phyloP scores from a whole-genome alignment of 2,329 filamentous ascomycete species.

The Alternaria burnsii region DNA sequence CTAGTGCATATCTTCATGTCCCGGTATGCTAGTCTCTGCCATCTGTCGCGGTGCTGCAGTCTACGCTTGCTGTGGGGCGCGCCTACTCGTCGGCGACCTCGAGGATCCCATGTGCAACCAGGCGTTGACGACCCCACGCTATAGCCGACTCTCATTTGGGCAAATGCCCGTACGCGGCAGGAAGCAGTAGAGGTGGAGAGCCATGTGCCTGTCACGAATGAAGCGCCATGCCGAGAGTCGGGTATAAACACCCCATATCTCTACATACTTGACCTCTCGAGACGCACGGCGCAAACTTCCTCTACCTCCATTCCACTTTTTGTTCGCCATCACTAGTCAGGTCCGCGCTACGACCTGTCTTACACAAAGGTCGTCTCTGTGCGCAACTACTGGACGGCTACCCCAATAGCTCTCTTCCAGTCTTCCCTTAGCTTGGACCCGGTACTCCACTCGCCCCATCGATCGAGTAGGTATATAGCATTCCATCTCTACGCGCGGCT shows the following conservation, averaged over 20 bases:
- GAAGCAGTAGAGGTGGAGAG: slow-evolving; percentile 7
- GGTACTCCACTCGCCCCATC: neutral
- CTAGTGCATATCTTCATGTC: slow-evolving; percentile 8
- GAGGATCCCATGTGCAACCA: slow-evolving; percentile 32
- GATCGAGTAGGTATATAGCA: slow-evolving; percentile 9
- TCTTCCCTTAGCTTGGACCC: neutral
- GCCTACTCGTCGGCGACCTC: slow-evolving; percentile 26
- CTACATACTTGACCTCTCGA: neutral
- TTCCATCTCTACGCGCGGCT: slow-evolving; percentile 10
- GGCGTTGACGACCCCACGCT: slow-evolving; percentile 21
- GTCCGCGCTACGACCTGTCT: neutral
- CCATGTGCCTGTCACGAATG: slow-evolving; percentile 14
- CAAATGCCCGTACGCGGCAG: slow-evolving; percentile 10
- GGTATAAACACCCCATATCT: neutral
- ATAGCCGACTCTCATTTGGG: slow-evolving; percentile 15
- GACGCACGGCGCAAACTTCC: slow-evolving; percentile 1
- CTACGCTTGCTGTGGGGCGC: slow-evolving; percentile 10
- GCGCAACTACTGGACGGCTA: slow-evolving; percentile 4
- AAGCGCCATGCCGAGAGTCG: slow-evolving; percentile 3
- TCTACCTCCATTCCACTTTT: neutral
- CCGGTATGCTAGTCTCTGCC: slow-evolving; percentile 3
- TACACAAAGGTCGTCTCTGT: neutral
- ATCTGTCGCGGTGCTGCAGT: slow-evolving; percentile 1
- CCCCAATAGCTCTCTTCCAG: neutral
- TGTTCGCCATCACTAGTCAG: neutral